A percentile compares a stretch with the other conserved stretches of the same genome.
Evolutionary conservation across 1,284 basidiomycete genomes (phyloP).

Genomic region (Ganoderma leucocontextum): DNA sequence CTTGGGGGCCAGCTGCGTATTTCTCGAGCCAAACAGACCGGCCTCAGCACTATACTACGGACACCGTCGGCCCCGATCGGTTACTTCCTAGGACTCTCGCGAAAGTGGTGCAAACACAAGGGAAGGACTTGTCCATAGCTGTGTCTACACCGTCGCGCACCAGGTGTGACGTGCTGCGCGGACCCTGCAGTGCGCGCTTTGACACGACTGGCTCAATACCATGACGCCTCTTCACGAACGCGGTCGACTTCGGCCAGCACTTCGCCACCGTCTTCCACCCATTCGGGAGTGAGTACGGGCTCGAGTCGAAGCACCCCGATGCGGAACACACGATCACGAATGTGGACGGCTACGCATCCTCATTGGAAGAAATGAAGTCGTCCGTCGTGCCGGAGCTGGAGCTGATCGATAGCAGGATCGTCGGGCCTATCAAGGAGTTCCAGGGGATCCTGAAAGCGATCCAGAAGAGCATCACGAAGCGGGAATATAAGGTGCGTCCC

Average conservation of each 20-base stretch:
- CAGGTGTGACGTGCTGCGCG: too few species aligned
- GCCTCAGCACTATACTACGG: too few species aligned
- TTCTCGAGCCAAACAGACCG: too few species aligned
- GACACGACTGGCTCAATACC: too few species aligned
- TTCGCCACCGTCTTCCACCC: slow-evolving; percentile 85
- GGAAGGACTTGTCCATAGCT: too few species aligned
- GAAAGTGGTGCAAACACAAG: too few species aligned
- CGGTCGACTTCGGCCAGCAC: slow-evolving; percentile 80
- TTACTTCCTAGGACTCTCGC: too few species aligned
- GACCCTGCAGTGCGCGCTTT: too few species aligned
- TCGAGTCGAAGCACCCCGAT: slow-evolving; percentile 83
- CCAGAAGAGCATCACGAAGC: slow-evolving; percentile 94
- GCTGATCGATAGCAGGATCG: slow-evolving; percentile 89
- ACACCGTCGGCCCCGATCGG: too few species aligned
- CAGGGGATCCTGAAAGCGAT: slow-evolving; percentile 88
- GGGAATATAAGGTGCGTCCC: slow-evolving; percentile 87
- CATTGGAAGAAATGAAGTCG: slow-evolving; percentile 86
- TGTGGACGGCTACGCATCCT: slow-evolving; percentile 73
- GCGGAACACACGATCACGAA: slow-evolving; percentile 83
- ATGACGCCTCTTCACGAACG: slow-evolving; percentile 84
- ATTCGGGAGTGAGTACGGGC: slow-evolving; percentile 83
- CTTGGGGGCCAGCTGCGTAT: too few species aligned
- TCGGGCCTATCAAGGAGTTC: slow-evolving; percentile 90
- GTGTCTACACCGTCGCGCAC: too few species aligned
- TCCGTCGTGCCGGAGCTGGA: slow-evolving; percentile 93